Evolutionary conservation across 805 yeast species (phyloP).

Genomic region (Wickerhamiella domercqiae): DNA sequence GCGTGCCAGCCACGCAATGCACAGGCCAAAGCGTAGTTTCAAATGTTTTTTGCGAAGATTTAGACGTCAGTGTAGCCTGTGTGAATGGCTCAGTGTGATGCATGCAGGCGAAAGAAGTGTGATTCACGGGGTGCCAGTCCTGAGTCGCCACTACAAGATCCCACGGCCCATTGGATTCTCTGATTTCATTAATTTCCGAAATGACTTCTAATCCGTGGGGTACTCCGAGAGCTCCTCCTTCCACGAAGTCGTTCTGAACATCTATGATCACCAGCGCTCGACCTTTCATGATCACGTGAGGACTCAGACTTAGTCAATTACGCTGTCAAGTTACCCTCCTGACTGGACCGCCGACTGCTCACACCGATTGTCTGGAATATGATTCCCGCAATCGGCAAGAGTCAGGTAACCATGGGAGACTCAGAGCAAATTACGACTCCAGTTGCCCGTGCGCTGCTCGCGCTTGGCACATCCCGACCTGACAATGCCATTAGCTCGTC

Average conservation of each 20-base stretch:
- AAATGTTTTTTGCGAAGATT: slow-evolving; percentile 23
- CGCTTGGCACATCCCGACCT: slow-evolving; percentile 1
- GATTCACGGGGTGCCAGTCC: slow-evolving; percentile 80
- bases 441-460: slow-evolving; percentile 5
- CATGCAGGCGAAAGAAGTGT: slow-evolving; percentile 65
- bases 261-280: slow-evolving; percentile 64
- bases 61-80: slow-evolving; percentile 18
- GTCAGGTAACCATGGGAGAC: no score
- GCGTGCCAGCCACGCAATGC: slow-evolving; percentile 64
- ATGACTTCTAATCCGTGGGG: slow-evolving; percentile 45
- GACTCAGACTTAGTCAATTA: no score
- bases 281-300: no score
- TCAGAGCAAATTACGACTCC: no score
- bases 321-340: no score
- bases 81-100: slow-evolving; percentile 42
- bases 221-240: slow-evolving; percentile 60
- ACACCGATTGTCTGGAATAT: no score
- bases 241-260: slow-evolving; percentile 69
- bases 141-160: slow-evolving; percentile 51
- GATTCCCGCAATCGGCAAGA: no score
- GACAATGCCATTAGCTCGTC: no score
- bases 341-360: no score
- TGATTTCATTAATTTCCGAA: slow-evolving; percentile 34
- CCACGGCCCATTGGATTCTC: slow-evolving; percentile 36
- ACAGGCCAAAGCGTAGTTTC: slow-evolving; percentile 63